Percentiles rank a stretch among this genome's conserved stretches.
phyloP scores from a whole-genome alignment of 208 protist genomes.

The Leptomonas seymouri region DNA sequence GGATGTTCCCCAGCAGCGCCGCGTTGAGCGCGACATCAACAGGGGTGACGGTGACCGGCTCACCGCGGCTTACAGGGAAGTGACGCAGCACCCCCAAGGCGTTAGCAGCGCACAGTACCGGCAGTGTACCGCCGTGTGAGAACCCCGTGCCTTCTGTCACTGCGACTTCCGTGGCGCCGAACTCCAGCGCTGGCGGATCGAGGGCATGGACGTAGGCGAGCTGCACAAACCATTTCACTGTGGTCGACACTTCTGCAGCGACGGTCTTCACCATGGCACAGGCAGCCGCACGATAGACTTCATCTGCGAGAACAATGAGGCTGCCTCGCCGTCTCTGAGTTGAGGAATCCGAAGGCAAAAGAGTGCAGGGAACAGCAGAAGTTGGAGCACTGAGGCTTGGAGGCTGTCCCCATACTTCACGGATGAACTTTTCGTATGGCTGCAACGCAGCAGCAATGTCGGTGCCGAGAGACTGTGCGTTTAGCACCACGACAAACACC shows the following conservation, averaged over 20 bases:
- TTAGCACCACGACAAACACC: constrained; percentile 32
- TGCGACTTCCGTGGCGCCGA: constrained; percentile 33
- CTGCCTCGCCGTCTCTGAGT: constrained; percentile 5
- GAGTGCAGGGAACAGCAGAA: neutral
- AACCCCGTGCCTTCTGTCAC: constrained; percentile 9
- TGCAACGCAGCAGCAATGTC: constrained; percentile 8
- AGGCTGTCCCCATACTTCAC: constrained; percentile 10
- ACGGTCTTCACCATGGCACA: constrained; percentile 15
- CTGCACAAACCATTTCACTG: constrained; percentile 28
- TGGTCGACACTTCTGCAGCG: constrained; percentile 6
- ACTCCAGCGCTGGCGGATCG: constrained; percentile 59
- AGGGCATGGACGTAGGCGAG: constrained; percentile 39
- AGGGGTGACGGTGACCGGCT: constrained; percentile 51
- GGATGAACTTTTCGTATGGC: constrained; percentile 18
- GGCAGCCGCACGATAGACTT: constrained; percentile 20
- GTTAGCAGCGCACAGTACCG: constrained; percentile 57
- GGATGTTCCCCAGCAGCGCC: constrained; percentile 33
- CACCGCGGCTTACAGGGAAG: constrained; percentile 42
- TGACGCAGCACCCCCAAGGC: constrained; percentile 55
- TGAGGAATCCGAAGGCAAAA: neutral
- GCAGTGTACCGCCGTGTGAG: constrained; percentile 34
- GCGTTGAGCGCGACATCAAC: constrained; percentile 70
- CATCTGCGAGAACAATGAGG: constrained; percentile 25
- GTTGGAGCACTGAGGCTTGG: neutral
- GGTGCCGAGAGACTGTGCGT: constrained; percentile 16